phyloP scores from a whole-genome alignment of 164 flowering plant species.

The Paratinospora sagittata region DNA sequence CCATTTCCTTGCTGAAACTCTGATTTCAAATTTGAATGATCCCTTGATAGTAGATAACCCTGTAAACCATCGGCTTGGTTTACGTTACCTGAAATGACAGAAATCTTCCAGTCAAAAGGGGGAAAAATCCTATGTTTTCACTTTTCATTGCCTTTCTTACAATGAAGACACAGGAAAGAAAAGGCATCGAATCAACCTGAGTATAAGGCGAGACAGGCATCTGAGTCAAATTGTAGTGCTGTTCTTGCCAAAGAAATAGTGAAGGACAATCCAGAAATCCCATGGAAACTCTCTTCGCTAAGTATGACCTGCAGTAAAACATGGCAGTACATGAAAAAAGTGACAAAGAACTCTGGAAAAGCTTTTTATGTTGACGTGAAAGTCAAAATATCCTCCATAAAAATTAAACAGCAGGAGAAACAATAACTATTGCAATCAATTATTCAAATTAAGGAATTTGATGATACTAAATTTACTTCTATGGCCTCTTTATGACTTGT shows the following conservation, averaged over 20 bases:
- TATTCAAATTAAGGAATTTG: background rate
- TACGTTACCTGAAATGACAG: conserved; percentile 35
- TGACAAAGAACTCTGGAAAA: background rate
- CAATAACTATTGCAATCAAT: background rate
- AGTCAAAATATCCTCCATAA: background rate
- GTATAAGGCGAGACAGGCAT: conserved; percentile 45
- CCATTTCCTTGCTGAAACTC: conserved; percentile 63
- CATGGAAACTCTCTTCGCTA: conserved; percentile 59
- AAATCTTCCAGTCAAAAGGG: conserved; percentile 7
- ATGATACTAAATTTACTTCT: background rate
- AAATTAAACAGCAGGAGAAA: background rate
- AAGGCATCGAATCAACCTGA: conserved; percentile 32
- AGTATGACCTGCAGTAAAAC: conserved; percentile 46
- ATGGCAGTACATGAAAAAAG: background rate
- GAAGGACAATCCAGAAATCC: conserved; percentile 50
- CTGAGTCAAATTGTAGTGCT: conserved; percentile 39
- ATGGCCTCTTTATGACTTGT: background rate
- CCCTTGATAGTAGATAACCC: conserved; percentile 56
- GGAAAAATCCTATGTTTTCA: background rate
- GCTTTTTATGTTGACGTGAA: background rate
- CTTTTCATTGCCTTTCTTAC: background rate
- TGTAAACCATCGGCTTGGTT: conserved; percentile 40
- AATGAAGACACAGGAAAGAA: background rate
- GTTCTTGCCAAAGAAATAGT: conserved; percentile 53
- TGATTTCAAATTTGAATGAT: conserved; percentile 49